Base-by-base conservation (phyloP, 495 filamentous ascomycete genomes). In the Parmelia sp. region DNA sequence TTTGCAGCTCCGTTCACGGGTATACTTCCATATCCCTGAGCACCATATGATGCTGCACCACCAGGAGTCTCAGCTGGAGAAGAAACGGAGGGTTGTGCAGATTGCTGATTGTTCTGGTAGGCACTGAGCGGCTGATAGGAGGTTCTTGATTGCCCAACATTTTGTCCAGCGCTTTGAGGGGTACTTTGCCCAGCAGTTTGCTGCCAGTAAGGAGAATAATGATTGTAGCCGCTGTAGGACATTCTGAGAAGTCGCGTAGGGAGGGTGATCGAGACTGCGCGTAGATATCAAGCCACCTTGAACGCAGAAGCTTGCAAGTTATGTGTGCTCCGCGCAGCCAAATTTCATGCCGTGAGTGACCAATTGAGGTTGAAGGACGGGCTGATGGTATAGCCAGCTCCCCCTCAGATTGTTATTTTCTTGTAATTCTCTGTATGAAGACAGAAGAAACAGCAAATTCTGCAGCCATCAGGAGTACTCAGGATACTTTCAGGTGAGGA, bases 121-220 rank as follows among this genome's bases (percentile, higher is more conserved):
- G 66, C 58, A 12, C 58, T 62, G 1, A 68, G 35, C 19, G 63
- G 66, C 27, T 68, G 66, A 33, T 53, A 65, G 8, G 35, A 47
- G 25, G 1, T 21, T 19, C 25, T 33, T 29, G 37, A 21, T 40
- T 59, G 42, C 33, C 12, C 15, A 61, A 31, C 39, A 51, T 19
- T 60, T n/a, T 63, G 45, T 60, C 40, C 36, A 35, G 44, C 31
- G 42, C 60, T 57, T 45, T 63, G 61, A 57, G 35, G 36, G 40
- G 45, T 58, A 21, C 39, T 35, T 27, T 53, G 51, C 25, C 53
- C 51, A 44, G 55, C 23, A 0, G n/a, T 56, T 21, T 56, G 64
- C 40, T 66, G 67, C 60, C 29, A 64, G 40, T 69, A 67, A 23
- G 59, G 65, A 1, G 65, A 65, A 44, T 61, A 65, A 0, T 65